Percentiles rank a stretch among this genome's conserved stretches.
Conservation (phyloP, 257 asterid species). For the Misopates orontium region DNA sequence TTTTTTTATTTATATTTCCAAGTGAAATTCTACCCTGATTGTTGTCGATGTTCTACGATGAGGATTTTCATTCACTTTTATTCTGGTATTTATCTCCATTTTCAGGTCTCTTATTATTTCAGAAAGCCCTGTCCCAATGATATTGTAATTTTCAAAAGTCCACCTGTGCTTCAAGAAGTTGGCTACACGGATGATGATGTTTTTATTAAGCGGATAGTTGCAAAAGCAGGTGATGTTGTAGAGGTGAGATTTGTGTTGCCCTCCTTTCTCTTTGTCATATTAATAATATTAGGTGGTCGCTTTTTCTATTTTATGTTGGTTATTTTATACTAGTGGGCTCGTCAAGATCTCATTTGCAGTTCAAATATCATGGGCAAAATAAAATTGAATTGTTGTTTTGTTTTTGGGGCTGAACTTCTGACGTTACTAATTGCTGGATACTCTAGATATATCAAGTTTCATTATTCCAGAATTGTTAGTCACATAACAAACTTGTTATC, state of each 20-base stretch:
- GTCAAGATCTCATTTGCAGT: too few species aligned
- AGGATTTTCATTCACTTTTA: background rate
- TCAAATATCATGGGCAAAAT: too few species aligned
- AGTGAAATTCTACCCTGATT: background rate
- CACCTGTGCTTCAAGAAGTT: conserved; percentile 91
- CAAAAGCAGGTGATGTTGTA: conserved; percentile 84
- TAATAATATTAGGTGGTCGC: too few species aligned
- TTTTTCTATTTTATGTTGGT: too few species aligned
- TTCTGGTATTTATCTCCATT: conserved; percentile 19
- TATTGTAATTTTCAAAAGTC: conserved; percentile 84
- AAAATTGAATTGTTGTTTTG: too few species aligned
- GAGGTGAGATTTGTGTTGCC: conserved; percentile 51
- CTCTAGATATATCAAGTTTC: conserved; percentile 1
- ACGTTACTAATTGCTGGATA: too few species aligned
- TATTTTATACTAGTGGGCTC: too few species aligned
- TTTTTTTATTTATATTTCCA: background rate
- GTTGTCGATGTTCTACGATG: background rate
- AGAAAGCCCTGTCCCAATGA: conserved; percentile 90
- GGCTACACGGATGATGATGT: conserved; percentile 94
- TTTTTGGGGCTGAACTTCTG: too few species aligned
- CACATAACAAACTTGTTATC: background rate
- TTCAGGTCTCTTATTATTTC: conserved; percentile 84
- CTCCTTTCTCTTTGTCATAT: background rate
- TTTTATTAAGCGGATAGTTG: conserved; percentile 84
- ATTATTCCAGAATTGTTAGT: background rate